Conservation (phyloP, 345 rosid genomes). For the Melaleuca alternifolia region DNA sequence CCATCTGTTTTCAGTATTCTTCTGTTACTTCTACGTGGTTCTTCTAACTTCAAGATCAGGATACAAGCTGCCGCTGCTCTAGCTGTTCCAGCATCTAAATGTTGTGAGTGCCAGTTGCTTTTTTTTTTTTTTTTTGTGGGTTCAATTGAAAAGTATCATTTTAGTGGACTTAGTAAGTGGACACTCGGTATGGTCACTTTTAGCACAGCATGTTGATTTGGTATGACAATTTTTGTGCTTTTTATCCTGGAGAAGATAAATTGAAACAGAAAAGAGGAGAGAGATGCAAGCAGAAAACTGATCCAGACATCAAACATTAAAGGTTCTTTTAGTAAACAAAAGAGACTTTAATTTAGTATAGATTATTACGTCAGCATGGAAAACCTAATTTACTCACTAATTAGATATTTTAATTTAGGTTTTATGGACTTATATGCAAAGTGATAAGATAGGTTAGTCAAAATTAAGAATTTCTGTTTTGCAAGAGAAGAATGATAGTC, state of each 20-base stretch:
- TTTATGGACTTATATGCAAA: neutral
- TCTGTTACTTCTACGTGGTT: conserved; percentile 69
- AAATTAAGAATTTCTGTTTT: neutral
- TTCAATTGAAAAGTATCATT: neutral
- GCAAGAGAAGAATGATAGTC: neutral
- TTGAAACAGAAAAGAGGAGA: neutral
- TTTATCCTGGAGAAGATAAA: neutral
- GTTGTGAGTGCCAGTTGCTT: conserved; percentile 33
- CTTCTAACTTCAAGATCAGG: conserved; percentile 88
- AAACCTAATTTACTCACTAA: neutral
- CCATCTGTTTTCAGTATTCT: conserved; percentile 82
- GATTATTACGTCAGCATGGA: neutral
- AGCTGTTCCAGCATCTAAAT: conserved; percentile 62
- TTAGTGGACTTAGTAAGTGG: neutral
- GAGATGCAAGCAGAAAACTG: neutral
- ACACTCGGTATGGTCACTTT: neutral
- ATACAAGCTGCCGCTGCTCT: conserved; percentile 98
- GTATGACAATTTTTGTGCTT: neutral
- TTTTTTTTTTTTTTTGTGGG: neutral
- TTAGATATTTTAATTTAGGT: neutral
- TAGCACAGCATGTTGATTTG: neutral
- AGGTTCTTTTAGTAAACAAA: neutral
- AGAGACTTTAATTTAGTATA: neutral
- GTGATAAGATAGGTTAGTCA: neutral
- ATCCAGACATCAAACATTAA: neutral